These are phyloP conservation scores for Aspergillus terreus DNA, from an alignment of 2,329 filamentous ascomycete species.

Conservation along the genomic window DNA sequence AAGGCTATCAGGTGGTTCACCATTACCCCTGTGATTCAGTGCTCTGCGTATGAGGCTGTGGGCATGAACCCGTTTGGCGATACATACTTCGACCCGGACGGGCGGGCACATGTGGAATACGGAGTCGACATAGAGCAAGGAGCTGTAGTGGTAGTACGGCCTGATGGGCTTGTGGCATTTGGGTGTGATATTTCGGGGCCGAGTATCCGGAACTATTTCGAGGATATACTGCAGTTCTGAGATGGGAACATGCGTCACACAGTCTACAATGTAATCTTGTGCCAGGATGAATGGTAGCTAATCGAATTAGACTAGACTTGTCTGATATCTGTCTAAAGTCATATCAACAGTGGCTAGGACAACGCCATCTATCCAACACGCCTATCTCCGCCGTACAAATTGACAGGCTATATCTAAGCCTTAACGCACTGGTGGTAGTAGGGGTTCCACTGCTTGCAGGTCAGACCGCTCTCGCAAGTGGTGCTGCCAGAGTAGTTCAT, in stretches of 20 bases:
- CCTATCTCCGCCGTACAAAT: background rate
- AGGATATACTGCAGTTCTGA: background rate
- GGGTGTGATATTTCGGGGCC: background rate
- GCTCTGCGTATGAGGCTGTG: conserved; percentile 1
- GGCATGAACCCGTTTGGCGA: conserved; percentile 1
- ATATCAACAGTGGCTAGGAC: background rate
- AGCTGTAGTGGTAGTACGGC: conserved; percentile 1
- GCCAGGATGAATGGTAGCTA: too few species aligned
- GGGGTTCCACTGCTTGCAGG: conserved; percentile 19
- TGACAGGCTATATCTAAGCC: conserved; percentile 2
- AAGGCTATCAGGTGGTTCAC: background rate
- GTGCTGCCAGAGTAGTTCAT: conserved; percentile 11
- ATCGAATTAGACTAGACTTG: background rate
- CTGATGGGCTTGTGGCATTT: conserved; percentile 5
- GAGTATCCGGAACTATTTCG: background rate
- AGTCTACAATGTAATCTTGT: background rate
- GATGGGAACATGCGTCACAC: background rate
- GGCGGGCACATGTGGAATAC: conserved; percentile 7
- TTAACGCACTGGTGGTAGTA: conserved; percentile 20
- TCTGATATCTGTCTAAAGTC: background rate
- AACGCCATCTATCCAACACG: background rate
- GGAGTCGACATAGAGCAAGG: conserved; percentile 2
- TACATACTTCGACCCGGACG: conserved; percentile 5
- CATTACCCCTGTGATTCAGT: conserved; percentile 2
- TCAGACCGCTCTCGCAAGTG: conserved; percentile 12